Evolutionary conservation across 768 basidiomycete genomes (phyloP).

Genomic region (Tricholoma flavovirens): DNA sequence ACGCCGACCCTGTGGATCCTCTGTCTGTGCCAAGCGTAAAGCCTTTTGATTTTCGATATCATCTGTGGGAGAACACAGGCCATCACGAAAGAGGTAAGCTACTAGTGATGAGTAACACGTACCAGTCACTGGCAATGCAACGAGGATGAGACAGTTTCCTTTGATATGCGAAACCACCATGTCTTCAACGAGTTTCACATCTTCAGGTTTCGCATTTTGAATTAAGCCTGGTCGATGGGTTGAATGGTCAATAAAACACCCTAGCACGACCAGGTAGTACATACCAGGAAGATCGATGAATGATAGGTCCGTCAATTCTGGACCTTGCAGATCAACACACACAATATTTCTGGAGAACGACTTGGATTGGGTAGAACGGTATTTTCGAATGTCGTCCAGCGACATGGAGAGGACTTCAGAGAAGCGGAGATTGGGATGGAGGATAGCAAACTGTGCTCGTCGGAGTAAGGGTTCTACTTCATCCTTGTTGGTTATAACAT

Average conservation of each 20-base stretch:
- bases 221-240: slow-evolving; percentile 36
- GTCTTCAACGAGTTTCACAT: slow-evolving; percentile 40
- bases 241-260: not conserved
- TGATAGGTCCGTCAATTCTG: slow-evolving; percentile 31
- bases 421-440: slow-evolving; percentile 15
- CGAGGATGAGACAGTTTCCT: slow-evolving; percentile 48
- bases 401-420: slow-evolving; percentile 2
- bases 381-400: slow-evolving; percentile 23
- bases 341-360: slow-evolving; percentile 37
- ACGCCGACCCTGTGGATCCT: slow-evolving; percentile 40
- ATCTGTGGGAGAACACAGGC: slow-evolving; percentile 26
- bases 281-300: slow-evolving; percentile 37
- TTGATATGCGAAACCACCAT: slow-evolving; percentile 45
- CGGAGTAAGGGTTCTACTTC: slow-evolving; percentile 39
- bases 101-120: slow-evolving; percentile 1
- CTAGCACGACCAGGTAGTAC: not conserved
- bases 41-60: slow-evolving; percentile 59
- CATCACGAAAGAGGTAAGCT: not conserved
- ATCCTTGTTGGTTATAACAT: slow-evolving; percentile 25
- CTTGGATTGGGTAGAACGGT: slow-evolving; percentile 5
- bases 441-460: slow-evolving; percentile 29
- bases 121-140: slow-evolving; percentile 52
- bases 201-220: slow-evolving; percentile 38
- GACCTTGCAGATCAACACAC: slow-evolving; percentile 34
- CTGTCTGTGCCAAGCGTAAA: slow-evolving; percentile 37